Conservation (phyloP, 768 basidiomycete genomes). For the Suillus clintonianus region DNA sequence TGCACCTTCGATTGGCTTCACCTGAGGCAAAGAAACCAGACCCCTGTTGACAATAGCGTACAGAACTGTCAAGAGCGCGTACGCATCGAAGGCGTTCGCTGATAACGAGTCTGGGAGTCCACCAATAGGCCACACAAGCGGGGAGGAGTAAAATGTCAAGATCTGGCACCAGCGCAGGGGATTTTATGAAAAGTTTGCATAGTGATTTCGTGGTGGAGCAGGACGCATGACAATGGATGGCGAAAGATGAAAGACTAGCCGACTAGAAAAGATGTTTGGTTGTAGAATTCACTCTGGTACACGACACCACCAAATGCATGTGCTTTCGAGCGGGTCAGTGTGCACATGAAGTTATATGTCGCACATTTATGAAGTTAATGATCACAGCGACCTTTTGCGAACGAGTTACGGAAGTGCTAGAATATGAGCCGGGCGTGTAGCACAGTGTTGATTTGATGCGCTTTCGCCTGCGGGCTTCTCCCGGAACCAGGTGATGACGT, state of each 20-base stretch:
- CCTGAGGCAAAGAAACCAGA: no score
- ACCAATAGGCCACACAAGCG: no score
- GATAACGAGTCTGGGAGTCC: no score
- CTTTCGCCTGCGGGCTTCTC: conserved; percentile 40
- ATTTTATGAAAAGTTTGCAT: background rate
- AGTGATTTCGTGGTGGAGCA: background rate
- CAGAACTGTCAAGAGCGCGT: no score
- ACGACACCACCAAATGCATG: background rate
- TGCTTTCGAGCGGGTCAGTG: background rate
- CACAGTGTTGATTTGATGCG: conserved; percentile 67
- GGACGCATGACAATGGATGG: background rate
- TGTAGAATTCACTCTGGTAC: background rate
- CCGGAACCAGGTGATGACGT: conserved; percentile 33
- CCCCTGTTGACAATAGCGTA: no score
- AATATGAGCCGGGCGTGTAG: conserved; percentile 54
- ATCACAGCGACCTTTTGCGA: conserved; percentile 8
- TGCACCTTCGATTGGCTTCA: no score
- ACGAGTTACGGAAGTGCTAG: conserved; percentile 51
- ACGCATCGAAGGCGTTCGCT: no score
- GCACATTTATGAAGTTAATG: background rate
- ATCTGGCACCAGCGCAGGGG: no score
- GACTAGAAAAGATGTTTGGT: background rate
- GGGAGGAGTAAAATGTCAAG: no score
- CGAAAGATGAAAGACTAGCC: background rate
- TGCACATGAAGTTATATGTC: background rate